These are phyloP conservation scores for Colletotrichum neosansevieriae DNA, from an alignment of 2,329 filamentous ascomycete genomes.

Conservation along the genomic window DNA sequence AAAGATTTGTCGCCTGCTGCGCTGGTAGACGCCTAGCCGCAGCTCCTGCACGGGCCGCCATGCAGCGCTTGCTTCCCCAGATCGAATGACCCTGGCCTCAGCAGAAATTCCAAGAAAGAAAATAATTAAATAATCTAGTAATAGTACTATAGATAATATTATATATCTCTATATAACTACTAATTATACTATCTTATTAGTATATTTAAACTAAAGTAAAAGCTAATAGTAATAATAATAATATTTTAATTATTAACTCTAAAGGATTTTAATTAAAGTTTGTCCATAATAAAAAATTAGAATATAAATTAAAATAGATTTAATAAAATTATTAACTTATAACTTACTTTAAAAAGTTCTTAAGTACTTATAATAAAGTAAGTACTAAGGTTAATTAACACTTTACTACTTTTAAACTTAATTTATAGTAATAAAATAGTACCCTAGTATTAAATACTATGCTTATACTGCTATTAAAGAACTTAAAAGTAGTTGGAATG, in stretches of 20 bases:
- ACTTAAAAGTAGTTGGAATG: neutral
- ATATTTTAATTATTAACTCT: no score
- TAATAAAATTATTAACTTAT: no score
- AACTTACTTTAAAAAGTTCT: neutral
- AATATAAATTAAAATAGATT: no score
- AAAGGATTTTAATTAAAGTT: no score
- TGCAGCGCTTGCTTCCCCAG: conserved; percentile 2
- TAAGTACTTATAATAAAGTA: neutral
- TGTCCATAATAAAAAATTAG: no score
- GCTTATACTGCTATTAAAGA: neutral
- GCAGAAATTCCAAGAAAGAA: neutral
- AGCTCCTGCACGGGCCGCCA: conserved; percentile 25
- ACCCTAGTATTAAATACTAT: neutral
- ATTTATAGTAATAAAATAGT: neutral
- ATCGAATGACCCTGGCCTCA: conserved; percentile 1
- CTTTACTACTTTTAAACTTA: neutral
- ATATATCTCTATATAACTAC: neutral
- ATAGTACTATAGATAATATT: neutral
- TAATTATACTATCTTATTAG: no score
- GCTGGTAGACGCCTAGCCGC: conserved; percentile 8
- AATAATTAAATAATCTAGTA: neutral
- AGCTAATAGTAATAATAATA: no score
- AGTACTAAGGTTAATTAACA: neutral
- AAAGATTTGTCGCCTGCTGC: conserved; percentile 35
- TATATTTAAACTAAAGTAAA: no score